Evolutionary conservation across 331 rosid genomes (phyloP).

Genomic region (Pyracantha coccinea): DNA sequence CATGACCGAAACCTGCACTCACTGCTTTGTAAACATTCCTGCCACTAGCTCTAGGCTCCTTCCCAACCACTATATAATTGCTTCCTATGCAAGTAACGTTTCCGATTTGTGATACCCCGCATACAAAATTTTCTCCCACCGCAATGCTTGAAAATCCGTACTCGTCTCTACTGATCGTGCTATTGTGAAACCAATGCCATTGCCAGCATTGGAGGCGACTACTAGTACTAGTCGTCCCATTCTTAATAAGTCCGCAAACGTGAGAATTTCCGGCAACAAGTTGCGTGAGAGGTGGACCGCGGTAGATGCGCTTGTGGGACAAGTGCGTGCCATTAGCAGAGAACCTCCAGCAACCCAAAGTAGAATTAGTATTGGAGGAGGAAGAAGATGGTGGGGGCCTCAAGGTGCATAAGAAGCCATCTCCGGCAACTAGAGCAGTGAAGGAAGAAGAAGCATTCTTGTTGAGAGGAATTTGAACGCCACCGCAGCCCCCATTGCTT

Average conservation of each 20-base stretch:
- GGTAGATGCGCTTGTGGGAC: slow-evolving; percentile 31
- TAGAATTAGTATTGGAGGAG: neutral
- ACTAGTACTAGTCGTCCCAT: neutral
- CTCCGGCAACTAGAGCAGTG: slow-evolving; percentile 55
- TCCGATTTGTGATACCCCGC: slow-evolving; percentile 34
- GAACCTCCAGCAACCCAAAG: slow-evolving; percentile 75
- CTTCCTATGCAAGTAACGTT: slow-evolving; percentile 38
- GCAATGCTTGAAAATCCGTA: slow-evolving; percentile 37
- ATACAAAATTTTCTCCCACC: slow-evolving; percentile 58
- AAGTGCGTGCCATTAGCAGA: slow-evolving; percentile 30
- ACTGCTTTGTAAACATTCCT: slow-evolving; percentile 29
- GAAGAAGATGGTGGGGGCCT: slow-evolving; percentile 13
- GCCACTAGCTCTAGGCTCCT: neutral
- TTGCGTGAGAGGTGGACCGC: slow-evolving; percentile 25
- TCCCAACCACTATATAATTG: slow-evolving; percentile 5
- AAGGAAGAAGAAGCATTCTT: slow-evolving; percentile 32
- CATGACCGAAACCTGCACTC: slow-evolving; percentile 56
- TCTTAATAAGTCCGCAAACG: slow-evolving; percentile 46
- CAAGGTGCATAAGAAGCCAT: slow-evolving; percentile 61
- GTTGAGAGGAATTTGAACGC: slow-evolving; percentile 9
- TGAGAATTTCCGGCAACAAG: slow-evolving; percentile 54
- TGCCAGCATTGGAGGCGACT: slow-evolving; percentile 61
- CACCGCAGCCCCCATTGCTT: neutral
- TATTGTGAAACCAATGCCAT: slow-evolving; percentile 27
- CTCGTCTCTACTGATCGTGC: too few species aligned